A percentile compares a stretch with the other conserved stretches of the same genome.
These are phyloP conservation scores for Globisporangium paddicum DNA, from an alignment of 352 stramenopile species.

Conservation along the genomic window DNA sequence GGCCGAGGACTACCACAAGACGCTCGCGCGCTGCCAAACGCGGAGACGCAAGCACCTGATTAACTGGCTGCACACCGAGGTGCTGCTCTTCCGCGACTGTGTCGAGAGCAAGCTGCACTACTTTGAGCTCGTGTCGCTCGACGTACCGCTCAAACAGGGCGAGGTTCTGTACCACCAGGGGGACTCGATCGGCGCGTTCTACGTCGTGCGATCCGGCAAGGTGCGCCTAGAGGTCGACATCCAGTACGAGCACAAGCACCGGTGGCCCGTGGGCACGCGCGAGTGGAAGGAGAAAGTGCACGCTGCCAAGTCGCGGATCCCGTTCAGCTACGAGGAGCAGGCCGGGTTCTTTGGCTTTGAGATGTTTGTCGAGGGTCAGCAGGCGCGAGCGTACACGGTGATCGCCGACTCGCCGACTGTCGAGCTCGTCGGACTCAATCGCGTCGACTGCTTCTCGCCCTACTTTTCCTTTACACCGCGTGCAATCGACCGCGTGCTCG, in stretches of 20 bases:
- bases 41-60: conserved; percentile 60
- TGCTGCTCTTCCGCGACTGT: conserved; percentile 62
- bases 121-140: conserved; percentile 73
- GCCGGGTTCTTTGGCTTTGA: conserved; percentile 66
- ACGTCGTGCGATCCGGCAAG: conserved; percentile 53
- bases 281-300: conserved; percentile 56
- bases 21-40: conserved; percentile 55
- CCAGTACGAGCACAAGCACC: conserved; percentile 60
- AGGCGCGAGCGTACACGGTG: conserved; percentile 46
- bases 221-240: conserved; percentile 64
- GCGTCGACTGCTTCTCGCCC: conserved; percentile 66
- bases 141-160: conserved; percentile 53
- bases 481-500: conserved; percentile 49
- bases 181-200: conserved; percentile 61
- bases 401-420: conserved; percentile 47
- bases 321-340: conserved; percentile 43
- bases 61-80: conserved; percentile 62
- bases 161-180: conserved; percentile 57
- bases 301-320: conserved; percentile 39
- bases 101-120: conserved; percentile 75
- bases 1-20: conserved; percentile 71
- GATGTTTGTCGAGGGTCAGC: conserved; percentile 57
- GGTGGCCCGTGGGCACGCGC: conserved; percentile 47
- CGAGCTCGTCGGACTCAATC: conserved; percentile 60
- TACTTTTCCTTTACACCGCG: conserved; percentile 69